These are phyloP conservation scores for Agrocybe chaxingu DNA, from an alignment of 768 basidiomycete genomes.

Conservation along the genomic window DNA sequence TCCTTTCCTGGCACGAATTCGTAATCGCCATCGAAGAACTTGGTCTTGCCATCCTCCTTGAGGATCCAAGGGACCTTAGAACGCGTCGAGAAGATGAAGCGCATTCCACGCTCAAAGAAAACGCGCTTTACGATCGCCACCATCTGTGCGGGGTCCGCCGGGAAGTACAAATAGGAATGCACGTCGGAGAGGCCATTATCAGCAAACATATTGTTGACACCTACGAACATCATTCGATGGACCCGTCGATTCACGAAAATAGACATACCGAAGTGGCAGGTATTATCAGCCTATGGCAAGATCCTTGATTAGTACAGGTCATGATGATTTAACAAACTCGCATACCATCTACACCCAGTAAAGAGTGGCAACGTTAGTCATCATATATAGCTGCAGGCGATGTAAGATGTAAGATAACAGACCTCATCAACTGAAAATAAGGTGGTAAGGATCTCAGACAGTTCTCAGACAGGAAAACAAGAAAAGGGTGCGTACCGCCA, in stretches of 20 bases:
- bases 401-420: conserved; percentile 10
- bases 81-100: conserved; percentile 87
- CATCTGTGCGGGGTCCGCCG: conserved; percentile 83
- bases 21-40: conserved; percentile 68
- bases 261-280: conserved; percentile 38
- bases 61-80: conserved; percentile 88
- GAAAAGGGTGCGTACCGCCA: conserved; percentile 50
- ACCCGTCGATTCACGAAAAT: conserved; percentile 10
- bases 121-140: conserved; percentile 68
- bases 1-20: conserved; percentile 83
- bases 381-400: background rate
- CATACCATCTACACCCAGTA: conserved; percentile 26
- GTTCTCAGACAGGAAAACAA: background rate
- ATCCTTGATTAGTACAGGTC: background rate
- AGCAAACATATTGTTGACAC: conserved; percentile 83
- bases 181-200: conserved; percentile 85
- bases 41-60: conserved; percentile 64
- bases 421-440: conserved; percentile 57
- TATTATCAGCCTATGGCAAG: conserved; percentile 40
- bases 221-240: conserved; percentile 47
- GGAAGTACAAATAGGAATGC: conserved; percentile 83
- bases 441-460: conserved; percentile 5
- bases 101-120: conserved; percentile 79
- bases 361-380: background rate
- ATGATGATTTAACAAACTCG: background rate